Evolutionary conservation across 345 rosid species (phyloP), one percentile per base, ranked within the genome.

Genomic region (Isatis tinctoria): DNA sequence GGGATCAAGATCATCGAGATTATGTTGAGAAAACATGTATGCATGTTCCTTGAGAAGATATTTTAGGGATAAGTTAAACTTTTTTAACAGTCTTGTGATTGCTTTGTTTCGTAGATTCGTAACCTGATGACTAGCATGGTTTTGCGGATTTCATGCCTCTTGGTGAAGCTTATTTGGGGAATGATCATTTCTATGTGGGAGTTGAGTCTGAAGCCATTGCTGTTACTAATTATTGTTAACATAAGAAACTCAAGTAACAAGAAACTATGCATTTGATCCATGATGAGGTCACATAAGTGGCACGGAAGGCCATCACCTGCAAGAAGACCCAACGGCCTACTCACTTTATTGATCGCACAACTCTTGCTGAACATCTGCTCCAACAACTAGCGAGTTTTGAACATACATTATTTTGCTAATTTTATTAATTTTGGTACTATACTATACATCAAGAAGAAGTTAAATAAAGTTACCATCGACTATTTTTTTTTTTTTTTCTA

Each of bases 161-260:
- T 52, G 17, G 4, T 40, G 54, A 39, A 28, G 69, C 70, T 64
- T 73, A 41, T 53, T 30, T 63, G 64, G 53, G 63, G 18, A 63
- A 73, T 0, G 70, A 63, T 53, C 20, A 13, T 56, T 40, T 73
- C 4, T 64, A 43, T n/a, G 70, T 73, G 26, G 77, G 77, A 53
- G 77, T 73, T 73, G 77, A 73, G 6, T 63, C 64, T 43, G 64
- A 64, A 41, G n/a, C 56, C 40, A 56, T 73, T 44, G 65, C 77
- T 35, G 4, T n/a, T 20, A 41, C 48, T 41, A 17, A 45, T 17
- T n/a, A 17, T 45, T 45, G 51, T 16, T 44, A 44, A 44, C 24
- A 22, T 22, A 22, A 22, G 48, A 44, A 44, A 44, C 48, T n/a
- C n/a, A n/a, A n/a, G n/a, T n/a, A n/a, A n/a, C n/a, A 22, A 22